Conservation (phyloP, 2,329 filamentous ascomycete species). For the Paecilomyces dactylethromorphus region DNA sequence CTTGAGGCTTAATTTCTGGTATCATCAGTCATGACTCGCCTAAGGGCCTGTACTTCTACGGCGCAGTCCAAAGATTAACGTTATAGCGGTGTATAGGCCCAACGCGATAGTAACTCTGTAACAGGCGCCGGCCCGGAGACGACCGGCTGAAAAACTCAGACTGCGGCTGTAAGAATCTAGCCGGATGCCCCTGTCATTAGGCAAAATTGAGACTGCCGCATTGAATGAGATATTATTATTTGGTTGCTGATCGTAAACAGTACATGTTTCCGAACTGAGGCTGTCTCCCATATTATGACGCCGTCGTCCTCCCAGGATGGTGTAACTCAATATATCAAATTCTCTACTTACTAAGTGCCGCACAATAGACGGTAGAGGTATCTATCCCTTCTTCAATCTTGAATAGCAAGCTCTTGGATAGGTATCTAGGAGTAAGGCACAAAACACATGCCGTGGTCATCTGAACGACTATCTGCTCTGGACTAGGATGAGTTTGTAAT, state of each 20-base stretch:
- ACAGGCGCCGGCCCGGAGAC: too few relatives aligned
- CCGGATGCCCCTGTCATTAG: too few relatives aligned
- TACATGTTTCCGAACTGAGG: neutral
- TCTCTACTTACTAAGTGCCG: neutral
- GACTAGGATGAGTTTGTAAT: neutral
- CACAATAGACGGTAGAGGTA: neutral
- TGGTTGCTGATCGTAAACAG: neutral
- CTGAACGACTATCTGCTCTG: neutral
- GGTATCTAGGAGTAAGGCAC: neutral
- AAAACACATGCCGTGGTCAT: too few relatives aligned
- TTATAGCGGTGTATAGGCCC: too few relatives aligned
- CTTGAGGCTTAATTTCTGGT: neutral
- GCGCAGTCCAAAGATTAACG: too few relatives aligned
- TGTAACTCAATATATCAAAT: neutral
- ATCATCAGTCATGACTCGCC: too few relatives aligned
- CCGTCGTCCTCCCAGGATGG: neutral
- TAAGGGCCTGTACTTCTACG: too few relatives aligned
- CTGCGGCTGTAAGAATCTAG: too few relatives aligned
- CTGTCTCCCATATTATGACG: neutral
- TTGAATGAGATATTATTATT: too few relatives aligned
- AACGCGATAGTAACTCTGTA: too few relatives aligned
- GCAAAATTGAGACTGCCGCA: too few relatives aligned
- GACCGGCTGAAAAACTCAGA: too few relatives aligned
- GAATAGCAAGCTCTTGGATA: neutral
- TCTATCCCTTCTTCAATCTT: neutral